Evolutionary conservation across 2,329 filamentous ascomycete species (phyloP).

Genomic region (Aspergillus tanneri): DNA sequence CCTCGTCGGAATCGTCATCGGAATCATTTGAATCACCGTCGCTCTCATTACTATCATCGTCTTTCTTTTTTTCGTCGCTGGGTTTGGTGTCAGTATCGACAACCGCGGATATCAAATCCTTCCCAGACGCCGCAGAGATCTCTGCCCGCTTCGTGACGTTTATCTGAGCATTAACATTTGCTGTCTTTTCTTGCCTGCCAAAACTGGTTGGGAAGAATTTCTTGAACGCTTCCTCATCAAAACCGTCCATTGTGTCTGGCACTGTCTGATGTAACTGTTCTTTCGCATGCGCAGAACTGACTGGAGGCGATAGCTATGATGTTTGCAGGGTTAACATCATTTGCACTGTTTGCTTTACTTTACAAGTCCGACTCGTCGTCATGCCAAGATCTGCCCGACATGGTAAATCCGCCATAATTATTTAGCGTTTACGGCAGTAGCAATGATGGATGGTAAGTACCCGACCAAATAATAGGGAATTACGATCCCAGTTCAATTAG

Average conservation of each 20-base stretch:
- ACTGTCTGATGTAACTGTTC: constrained; percentile 5
- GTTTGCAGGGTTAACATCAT: constrained; percentile 30
- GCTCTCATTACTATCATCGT: constrained; percentile 41
- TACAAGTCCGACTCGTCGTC: neutral
- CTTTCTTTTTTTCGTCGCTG: constrained; percentile 28
- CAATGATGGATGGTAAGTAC: too few relatives aligned
- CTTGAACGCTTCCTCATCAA: constrained; percentile 48
- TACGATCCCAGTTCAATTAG: constrained; percentile 18
- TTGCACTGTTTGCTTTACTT: constrained; percentile 13
- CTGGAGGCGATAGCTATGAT: constrained; percentile 3
- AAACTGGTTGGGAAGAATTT: constrained; percentile 77
- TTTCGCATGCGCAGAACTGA: neutral
- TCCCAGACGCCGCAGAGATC: constrained; percentile 33
- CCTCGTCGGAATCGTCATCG: constrained; percentile 57
- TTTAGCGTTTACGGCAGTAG: too few relatives aligned
- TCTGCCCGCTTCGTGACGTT: constrained; percentile 68
- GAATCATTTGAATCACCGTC: constrained; percentile 69
- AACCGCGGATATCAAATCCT: constrained; percentile 23
- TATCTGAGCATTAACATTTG: constrained; percentile 77
- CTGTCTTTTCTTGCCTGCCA: constrained; percentile 73
- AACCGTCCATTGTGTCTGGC: constrained; percentile 38
- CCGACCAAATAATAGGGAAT: too few relatives aligned
- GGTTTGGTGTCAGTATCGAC: constrained; percentile 22
- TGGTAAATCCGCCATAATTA: too few relatives aligned
- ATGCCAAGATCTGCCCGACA: neutral